phyloP scores from a whole-genome alignment of 305 asterid species.

The Fraxinus angustifolia region DNA sequence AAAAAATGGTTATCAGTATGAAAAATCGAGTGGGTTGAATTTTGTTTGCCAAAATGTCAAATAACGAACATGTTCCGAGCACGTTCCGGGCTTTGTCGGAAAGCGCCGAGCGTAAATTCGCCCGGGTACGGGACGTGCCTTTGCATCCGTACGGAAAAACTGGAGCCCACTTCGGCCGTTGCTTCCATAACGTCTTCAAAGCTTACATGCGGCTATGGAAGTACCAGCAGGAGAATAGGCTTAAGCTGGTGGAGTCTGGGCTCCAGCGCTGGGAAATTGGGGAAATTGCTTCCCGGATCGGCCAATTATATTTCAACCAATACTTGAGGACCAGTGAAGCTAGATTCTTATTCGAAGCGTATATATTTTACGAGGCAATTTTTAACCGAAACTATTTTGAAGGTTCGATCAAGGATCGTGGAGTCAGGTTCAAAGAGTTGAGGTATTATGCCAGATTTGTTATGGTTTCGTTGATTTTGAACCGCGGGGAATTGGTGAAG shows the following conservation, averaged over 20 bases:
- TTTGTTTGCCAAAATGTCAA: conserved; percentile 37
- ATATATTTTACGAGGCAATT: conserved; percentile 90
- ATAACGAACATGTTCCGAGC: conserved; percentile 45
- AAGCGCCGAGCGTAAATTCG: conserved; percentile 79
- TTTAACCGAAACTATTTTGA: conserved; percentile 69
- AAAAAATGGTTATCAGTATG: conserved; percentile 26
- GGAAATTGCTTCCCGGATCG: conserved; percentile 97
- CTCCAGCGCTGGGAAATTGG: conserved; percentile 97
- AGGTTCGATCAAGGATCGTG: conserved; percentile 71
- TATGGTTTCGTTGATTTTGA: conserved; percentile 76
- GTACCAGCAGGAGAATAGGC: conserved; percentile 85
- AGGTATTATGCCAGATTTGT: conserved; percentile 89
- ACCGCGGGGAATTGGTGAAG: conserved; percentile 71
- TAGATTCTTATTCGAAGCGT: conserved; percentile 80
- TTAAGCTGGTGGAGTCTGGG: conserved; percentile 60
- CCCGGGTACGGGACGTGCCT: conserved; percentile 90
- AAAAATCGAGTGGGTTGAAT: conserved; percentile 23
- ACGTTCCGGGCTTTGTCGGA: conserved; percentile 68
- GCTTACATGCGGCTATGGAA: conserved; percentile 85
- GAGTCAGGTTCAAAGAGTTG: conserved; percentile 85
- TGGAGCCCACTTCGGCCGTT: conserved; percentile 53
- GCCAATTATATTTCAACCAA: conserved; percentile 85
- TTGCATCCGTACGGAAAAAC: conserved; percentile 64
- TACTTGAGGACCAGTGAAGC: conserved; percentile 91
- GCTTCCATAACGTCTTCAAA: conserved; percentile 78